These are phyloP conservation scores for Neobulgaria alba DNA, from an alignment of 2,329 filamentous ascomycete genomes.

Conservation along the genomic window DNA sequence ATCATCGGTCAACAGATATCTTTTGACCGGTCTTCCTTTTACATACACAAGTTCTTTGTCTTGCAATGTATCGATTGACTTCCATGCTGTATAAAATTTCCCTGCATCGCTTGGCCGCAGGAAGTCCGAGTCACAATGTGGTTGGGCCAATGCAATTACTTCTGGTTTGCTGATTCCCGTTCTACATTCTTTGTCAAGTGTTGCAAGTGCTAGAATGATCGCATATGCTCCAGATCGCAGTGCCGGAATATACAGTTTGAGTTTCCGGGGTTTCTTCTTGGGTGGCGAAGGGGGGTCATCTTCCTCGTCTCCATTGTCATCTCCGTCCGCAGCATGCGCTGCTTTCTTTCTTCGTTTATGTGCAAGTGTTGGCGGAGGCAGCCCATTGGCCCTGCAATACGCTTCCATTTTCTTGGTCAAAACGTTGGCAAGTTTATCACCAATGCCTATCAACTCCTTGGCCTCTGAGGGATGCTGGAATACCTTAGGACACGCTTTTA, in stretches of 20 bases:
- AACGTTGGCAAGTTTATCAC: slow-evolving; percentile 60
- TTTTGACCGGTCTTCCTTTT: slow-evolving; percentile 52
- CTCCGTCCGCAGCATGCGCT: slow-evolving; percentile 4
- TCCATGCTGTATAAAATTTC: slow-evolving; percentile 74
- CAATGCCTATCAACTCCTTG: slow-evolving; percentile 64
- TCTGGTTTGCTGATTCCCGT: slow-evolving; percentile 58
- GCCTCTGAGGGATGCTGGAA: slow-evolving; percentile 61
- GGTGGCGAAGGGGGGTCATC: slow-evolving; percentile 19
- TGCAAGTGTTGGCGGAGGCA: slow-evolving; percentile 57
- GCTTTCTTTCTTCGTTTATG: slow-evolving; percentile 29
- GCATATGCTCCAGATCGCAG: slow-evolving; percentile 70
- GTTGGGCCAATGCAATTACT: slow-evolving; percentile 61
- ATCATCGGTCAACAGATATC: slow-evolving; percentile 66
- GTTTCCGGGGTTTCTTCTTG: slow-evolving; percentile 48
- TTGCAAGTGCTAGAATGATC: slow-evolving; percentile 57
- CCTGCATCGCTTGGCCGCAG: slow-evolving; percentile 56
- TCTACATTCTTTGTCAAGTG: slow-evolving; percentile 44
- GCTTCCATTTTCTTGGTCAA: slow-evolving; percentile 52
- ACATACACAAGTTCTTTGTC: slow-evolving; percentile 68
- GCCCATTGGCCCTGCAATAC: slow-evolving; percentile 57
- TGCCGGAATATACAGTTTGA: slow-evolving; percentile 62
- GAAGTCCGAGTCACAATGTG: slow-evolving; percentile 66
- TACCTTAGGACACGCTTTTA: slow-evolving; percentile 64
- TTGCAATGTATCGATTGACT: slow-evolving; percentile 67
- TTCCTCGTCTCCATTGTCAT: slow-evolving; percentile 10